A percentile compares a stretch with the other conserved stretches of the same genome.
These are phyloP conservation scores for Mucuna pruriens DNA, from an alignment of 306 rosid species.

Conservation along the genomic window DNA sequence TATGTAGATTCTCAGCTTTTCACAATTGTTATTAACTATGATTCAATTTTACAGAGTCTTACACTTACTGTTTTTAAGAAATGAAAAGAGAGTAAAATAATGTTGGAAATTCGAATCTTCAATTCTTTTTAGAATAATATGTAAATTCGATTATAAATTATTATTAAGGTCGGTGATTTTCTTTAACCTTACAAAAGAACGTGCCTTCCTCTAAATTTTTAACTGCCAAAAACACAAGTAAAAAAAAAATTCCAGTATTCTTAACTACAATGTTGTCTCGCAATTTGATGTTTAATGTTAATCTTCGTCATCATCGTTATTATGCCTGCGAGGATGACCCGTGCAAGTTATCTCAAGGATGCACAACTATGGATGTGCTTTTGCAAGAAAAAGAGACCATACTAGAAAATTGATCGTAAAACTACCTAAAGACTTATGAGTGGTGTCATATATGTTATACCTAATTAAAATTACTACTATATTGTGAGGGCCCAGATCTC, in stretches of 20 bases:
- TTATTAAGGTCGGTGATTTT: too few relatives aligned
- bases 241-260: background rate
- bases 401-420: conserved; percentile 1
- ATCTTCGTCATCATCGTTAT: background rate
- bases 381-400: background rate
- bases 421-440: background rate
- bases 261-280: background rate
- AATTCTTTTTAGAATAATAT: too few relatives aligned
- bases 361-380: background rate
- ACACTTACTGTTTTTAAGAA: background rate
- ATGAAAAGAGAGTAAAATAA: background rate
- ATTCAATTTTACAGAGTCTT: background rate
- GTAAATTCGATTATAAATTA: too few relatives aligned
- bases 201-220: too few relatives aligned
- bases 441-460: background rate
- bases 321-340: background rate
- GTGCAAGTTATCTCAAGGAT: background rate
- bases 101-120: background rate
- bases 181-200: too few relatives aligned
- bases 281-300: background rate
- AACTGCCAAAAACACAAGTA: too few relatives aligned
- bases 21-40: background rate
- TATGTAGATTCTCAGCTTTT: background rate
- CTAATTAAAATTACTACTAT: background rate
- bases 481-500: background rate